phyloP scores from a whole-genome alignment of 176 grass and related monocot genomes.

The Zea luxurians region DNA sequence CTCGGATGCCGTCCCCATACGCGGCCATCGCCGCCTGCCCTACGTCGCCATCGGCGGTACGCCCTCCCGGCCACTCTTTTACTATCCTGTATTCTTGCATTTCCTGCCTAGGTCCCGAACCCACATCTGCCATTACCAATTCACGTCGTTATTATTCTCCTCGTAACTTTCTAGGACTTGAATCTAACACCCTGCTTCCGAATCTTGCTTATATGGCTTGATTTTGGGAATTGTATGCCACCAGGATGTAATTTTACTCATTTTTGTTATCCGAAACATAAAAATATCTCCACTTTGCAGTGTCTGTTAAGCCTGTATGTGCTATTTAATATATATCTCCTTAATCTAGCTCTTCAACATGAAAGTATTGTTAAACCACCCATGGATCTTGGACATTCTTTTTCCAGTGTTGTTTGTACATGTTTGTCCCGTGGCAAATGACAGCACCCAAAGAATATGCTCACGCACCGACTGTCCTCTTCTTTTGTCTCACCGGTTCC shows the following conservation, averaged over 20 bases:
- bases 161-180: neutral
- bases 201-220: neutral
- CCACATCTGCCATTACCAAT: neutral
- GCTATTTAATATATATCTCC: neutral
- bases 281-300: neutral
- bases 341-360: neutral
- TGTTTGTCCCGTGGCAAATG: slow-evolving; percentile 7
- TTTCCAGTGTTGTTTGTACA: slow-evolving; percentile 32
- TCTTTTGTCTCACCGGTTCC: neutral
- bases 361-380: neutral
- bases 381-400: slow-evolving; percentile 20
- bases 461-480: neutral
- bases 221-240: slow-evolving; percentile 4
- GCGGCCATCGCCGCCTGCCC: slow-evolving; percentile 71
- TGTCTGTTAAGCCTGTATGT: neutral
- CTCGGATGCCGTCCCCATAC: slow-evolving; percentile 78
- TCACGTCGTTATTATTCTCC: neutral
- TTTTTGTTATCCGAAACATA: neutral
- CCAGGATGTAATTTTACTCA: neutral
- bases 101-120: slow-evolving; percentile 35
- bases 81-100: neutral
- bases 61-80: neutral
- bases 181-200: neutral
- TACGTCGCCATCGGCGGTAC: slow-evolving; percentile 92
- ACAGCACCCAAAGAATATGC: slow-evolving; percentile 43